These are phyloP conservation scores for Hypoxylon sp. DNA, from an alignment of 2,329 filamentous ascomycete species.

Conservation along the genomic window DNA sequence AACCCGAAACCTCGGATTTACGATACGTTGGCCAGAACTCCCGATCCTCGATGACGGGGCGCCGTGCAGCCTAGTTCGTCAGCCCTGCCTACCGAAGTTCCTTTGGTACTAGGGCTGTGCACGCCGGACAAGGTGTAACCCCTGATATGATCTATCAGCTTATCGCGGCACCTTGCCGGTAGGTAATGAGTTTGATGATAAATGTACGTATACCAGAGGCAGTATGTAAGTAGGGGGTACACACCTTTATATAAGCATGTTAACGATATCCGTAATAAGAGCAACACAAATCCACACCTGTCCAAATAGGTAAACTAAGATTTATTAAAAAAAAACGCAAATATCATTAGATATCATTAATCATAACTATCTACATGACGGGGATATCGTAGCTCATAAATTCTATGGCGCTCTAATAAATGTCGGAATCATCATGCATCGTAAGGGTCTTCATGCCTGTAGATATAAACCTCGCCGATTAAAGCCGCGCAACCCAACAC, in stretches of 20 bases:
- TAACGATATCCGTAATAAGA: too few relatives aligned
- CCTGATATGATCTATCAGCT: neutral
- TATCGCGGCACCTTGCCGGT: too few relatives aligned
- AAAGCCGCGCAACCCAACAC: conserved; percentile 67
- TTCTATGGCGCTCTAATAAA: conserved; percentile 18
- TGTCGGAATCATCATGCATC: conserved; percentile 18
- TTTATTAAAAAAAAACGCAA: neutral
- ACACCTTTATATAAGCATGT: too few relatives aligned
- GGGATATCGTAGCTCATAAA: conserved; percentile 20
- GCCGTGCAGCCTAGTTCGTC: neutral
- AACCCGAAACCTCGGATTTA: neutral
- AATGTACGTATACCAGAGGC: too few relatives aligned
- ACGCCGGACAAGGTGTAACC: neutral
- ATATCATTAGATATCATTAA: conserved; percentile 3
- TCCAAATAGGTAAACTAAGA: neutral
- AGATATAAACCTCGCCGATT: conserved; percentile 68
- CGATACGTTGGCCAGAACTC: neutral
- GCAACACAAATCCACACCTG: neutral
- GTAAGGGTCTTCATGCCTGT: conserved; percentile 51
- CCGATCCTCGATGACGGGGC: neutral
- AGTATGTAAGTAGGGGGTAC: too few relatives aligned
- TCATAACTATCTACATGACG: conserved; percentile 3
- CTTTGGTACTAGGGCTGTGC: neutral
- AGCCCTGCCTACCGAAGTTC: neutral
- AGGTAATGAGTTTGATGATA: too few relatives aligned